Evolutionary conservation across 1,139 yeast genomes (phyloP).

Genomic region (Ashbya aceris): DNA sequence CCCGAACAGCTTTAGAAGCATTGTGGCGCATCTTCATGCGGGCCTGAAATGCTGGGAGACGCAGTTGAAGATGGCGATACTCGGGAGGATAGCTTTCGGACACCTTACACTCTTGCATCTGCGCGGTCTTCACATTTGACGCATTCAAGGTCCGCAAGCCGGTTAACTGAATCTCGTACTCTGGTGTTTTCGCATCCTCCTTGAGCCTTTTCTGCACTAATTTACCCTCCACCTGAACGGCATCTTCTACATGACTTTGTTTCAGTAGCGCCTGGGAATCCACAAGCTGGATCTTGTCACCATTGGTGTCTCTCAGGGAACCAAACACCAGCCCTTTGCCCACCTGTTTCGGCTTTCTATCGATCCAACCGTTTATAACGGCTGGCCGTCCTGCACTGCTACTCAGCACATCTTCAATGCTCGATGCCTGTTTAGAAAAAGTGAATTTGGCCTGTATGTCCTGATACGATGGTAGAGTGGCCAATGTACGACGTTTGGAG

Average conservation of each 20-base stretch:
- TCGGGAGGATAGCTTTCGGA: constrained; percentile 59
- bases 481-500: background rate
- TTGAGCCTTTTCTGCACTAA: constrained; percentile 25
- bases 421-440: constrained; percentile 5
- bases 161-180: constrained; percentile 51
- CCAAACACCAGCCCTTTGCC: constrained; percentile 58
- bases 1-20: constrained; percentile 48
- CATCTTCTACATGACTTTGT: constrained; percentile 58
- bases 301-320: constrained; percentile 61
- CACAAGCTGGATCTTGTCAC: constrained; percentile 58
- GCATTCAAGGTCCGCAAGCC: constrained; percentile 50
- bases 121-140: constrained; percentile 63
- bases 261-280: constrained; percentile 40
- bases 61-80: constrained; percentile 68
- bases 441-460: constrained; percentile 11
- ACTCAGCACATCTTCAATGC: constrained; percentile 3
- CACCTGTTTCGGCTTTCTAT: constrained; percentile 57
- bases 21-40: constrained; percentile 53
- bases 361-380: constrained; percentile 70
- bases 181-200: constrained; percentile 14
- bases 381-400: constrained; percentile 15
- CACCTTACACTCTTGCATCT: constrained; percentile 46
- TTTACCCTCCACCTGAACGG: constrained; percentile 59
- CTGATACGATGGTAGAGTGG: constrained; percentile 6
- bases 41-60: constrained; percentile 52